phyloP scores from a whole-genome alignment of 768 basidiomycete species.

The Scleroderma bovista region DNA sequence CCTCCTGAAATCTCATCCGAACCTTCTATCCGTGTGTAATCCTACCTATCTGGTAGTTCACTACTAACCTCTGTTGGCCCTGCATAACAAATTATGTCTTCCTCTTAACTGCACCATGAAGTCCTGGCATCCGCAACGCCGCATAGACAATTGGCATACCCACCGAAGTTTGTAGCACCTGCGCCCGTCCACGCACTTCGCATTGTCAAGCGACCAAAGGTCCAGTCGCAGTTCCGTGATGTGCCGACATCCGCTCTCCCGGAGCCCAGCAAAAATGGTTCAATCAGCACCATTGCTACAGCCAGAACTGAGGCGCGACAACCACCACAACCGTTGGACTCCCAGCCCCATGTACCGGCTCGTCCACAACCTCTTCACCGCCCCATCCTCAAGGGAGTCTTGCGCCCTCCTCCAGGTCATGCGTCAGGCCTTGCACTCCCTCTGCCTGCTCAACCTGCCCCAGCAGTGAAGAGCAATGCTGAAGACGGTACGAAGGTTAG shows the following conservation, averaged over 20 bases:
- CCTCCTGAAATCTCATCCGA: neutral
- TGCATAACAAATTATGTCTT: neutral
- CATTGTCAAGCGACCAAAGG: constrained; percentile 24
- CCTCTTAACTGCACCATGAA: neutral
- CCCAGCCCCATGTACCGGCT: neutral
- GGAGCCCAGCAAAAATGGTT: neutral
- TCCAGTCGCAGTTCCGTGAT: constrained; percentile 6
- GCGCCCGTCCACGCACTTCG: constrained; percentile 22
- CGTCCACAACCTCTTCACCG: neutral
- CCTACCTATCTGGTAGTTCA: neutral
- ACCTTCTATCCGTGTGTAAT: neutral
- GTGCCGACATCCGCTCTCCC: constrained; percentile 9
- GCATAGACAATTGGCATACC: neutral
- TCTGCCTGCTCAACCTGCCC: neutral
- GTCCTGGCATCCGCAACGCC: neutral
- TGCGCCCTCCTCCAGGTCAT: constrained; percentile 22
- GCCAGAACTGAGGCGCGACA: neutral
- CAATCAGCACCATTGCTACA: neutral
- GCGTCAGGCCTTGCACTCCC: neutral
- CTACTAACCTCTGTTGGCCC: neutral
- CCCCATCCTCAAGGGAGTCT: constrained; percentile 20
- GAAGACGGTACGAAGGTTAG: constrained; percentile 1
- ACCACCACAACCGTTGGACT: neutral
- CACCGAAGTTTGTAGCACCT: constrained; percentile 6
- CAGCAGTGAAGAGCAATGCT: neutral